Base-by-base conservation (phyloP, 139 green algal genomes). In the Trebouxia sp. region DNA sequence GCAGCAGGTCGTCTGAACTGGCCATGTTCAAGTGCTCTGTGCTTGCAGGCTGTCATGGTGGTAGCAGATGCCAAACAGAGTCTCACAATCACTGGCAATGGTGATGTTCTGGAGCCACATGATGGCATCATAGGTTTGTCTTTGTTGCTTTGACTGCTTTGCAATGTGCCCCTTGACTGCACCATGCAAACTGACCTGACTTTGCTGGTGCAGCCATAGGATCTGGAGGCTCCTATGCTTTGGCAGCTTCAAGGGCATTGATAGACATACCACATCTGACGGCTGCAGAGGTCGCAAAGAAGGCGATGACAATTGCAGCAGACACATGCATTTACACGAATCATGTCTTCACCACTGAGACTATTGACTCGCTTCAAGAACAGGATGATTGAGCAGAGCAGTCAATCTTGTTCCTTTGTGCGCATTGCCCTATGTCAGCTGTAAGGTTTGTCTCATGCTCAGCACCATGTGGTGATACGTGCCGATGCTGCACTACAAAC, bases 291-390 rank as follows among this genome's bases (percentile, higher is more conserved):
- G 43, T 77, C 83, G 91, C 91, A 17, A 81, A 91, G 55, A 95
- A 94, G 83, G 80, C 93, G 6, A 97, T 98, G 95, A 90, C 82
- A 32, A 97, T 98, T 78, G 95, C 95, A 11, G 90, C 92, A 24
- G 93, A 98, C 79, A 87, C 88, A 65, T 97, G 94, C 83, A 93
- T 98, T n/a, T 98, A 98, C 88, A 97, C 95, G 38, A 98, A 98
- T 83, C 75, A 92, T 80, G 96, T 97, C 78, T 97, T 98, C 81
- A 87, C 78, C 8, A 85, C 83, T 38, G 74, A 91, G 79, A 82
- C 42, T 9, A 37, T 79, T 20, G 38, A 62, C 17, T 66, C 32
- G 20, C n/a, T 76, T 12, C 10, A 48, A 22, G 75, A 48, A 15
- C 38, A 43, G 37, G 74, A 79, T 50, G 45, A 43, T 35, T 65